Conservation (phyloP, 345 rosid species). For the Brassica incana region DNA sequence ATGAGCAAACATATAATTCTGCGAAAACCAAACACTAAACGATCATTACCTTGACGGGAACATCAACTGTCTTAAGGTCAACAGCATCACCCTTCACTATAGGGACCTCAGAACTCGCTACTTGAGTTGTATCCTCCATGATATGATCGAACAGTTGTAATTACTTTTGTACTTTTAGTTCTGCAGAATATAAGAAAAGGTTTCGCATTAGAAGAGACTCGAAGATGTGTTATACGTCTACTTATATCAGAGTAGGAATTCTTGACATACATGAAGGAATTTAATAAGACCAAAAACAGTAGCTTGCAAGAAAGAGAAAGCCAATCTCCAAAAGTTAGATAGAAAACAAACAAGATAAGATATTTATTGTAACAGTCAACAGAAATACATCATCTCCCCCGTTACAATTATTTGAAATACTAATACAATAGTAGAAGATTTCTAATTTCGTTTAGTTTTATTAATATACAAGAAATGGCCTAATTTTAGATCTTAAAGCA, state of each 20-base stretch:
- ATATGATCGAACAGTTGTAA: slow-evolving; percentile 18
- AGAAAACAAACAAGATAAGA: slow-evolving; percentile 31
- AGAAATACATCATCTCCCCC: slow-evolving; percentile 21
- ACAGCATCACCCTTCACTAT: slow-evolving; percentile 47
- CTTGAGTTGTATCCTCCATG: slow-evolving; percentile 66
- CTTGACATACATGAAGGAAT: neutral
- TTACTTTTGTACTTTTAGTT: slow-evolving; percentile 13
- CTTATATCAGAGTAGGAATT: neutral
- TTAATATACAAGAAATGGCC: neutral
- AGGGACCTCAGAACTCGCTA: slow-evolving; percentile 53
- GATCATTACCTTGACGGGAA: slow-evolving; percentile 56
- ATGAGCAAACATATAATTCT: slow-evolving; percentile 15
- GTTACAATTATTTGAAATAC: slow-evolving; percentile 8
- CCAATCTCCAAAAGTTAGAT: slow-evolving; percentile 2
- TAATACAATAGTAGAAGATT: slow-evolving; percentile 23
- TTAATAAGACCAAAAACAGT: slow-evolving; percentile 21
- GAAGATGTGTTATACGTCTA: slow-evolving; percentile 14
- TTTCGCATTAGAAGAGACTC: slow-evolving; percentile 17
- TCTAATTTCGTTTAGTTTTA: neutral
- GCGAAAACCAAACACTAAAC: neutral
- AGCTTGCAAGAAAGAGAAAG: slow-evolving; percentile 40
- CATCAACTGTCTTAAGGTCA: slow-evolving; percentile 41
- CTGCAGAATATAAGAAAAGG: slow-evolving; percentile 16
- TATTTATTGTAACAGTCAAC: slow-evolving; percentile 29
- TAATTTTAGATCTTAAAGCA: slow-evolving; percentile 16